Base-by-base conservation (phyloP, 768 basidiomycete genomes). In the Boletus rubescentipes region DNA sequence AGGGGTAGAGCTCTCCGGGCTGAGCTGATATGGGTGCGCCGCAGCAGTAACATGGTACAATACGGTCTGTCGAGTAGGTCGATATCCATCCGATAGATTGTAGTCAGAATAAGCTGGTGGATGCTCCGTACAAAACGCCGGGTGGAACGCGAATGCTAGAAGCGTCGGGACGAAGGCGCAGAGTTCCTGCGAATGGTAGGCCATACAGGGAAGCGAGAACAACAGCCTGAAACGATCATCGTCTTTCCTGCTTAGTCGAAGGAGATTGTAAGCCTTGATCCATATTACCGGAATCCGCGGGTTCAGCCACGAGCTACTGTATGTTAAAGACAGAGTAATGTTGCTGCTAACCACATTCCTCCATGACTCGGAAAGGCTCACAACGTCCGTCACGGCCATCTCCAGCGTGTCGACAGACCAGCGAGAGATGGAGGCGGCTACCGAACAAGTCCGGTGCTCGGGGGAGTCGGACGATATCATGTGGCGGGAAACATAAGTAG, bases 181-280 rank as follows among this genome's bases (percentile, higher is more conserved):
- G 3, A 46, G 32, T 0, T 40, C 10, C 4, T 58, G 23, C 6
- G 59, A 64, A 6, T 49, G 30, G 46, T 70, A 73, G 9, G 53
- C 61, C 60, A 72, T 60, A 3, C 69, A 58, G n/a, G 69, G 51
- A n/a, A 73, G 53, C 4, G 64, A 61, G 21, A 74, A 74, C 3
- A 60, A 31, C 15, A 73, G 16, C 37, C 14, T 51, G 62, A 37
- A 49, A 58, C 39, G 47, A 55, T 43, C 23, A 0, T 1, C 9
- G 14, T 20, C 4, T 60, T 44, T 20, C 23, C 2, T 9, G 21
- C 53, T 49, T 12, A 10, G 9, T 31, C 64, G 65, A 36, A 62
- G 65, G 9, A 61, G 32, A 29, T 67, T 41, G 20, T 72, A 73
- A 4, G 62, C 43, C 12, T 64, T 51, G 45, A 75, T 40, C 60